These are phyloP conservation scores for Echeveria elegans DNA, from an alignment of 164 flowering plant species.

Conservation along the genomic window DNA sequence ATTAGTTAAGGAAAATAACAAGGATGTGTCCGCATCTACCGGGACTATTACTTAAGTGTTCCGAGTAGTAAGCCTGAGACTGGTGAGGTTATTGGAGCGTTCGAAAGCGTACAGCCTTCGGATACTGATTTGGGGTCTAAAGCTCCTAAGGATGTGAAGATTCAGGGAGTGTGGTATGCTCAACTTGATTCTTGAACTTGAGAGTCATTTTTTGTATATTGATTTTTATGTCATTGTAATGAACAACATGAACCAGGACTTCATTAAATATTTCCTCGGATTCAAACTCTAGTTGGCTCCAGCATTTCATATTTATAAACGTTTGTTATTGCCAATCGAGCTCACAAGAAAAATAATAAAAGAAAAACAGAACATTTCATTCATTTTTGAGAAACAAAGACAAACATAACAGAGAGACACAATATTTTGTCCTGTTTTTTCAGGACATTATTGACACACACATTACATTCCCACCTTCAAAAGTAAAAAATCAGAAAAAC, in stretches of 20 bases:
- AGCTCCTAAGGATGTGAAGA: slow-evolving; percentile 86
- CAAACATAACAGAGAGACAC: too few relatives aligned
- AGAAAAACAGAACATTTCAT: too few relatives aligned
- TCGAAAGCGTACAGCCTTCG: slow-evolving; percentile 90
- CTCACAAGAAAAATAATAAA: too few relatives aligned
- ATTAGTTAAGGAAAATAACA: slow-evolving; percentile 65
- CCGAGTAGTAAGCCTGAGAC: slow-evolving; percentile 59
- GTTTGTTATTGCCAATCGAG: too few relatives aligned
- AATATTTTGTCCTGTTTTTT: too few relatives aligned
- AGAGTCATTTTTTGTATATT: background rate
- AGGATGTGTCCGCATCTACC: slow-evolving; percentile 49
- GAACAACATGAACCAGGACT: background rate
- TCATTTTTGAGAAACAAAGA: too few relatives aligned
- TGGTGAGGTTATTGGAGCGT: slow-evolving; percentile 42
- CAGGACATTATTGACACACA: too few relatives aligned
- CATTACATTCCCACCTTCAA: too few relatives aligned
- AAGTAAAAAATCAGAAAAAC: too few relatives aligned
- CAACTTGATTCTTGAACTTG: slow-evolving; percentile 57
- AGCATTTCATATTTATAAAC: too few relatives aligned
- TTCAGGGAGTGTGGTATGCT: slow-evolving; percentile 92
- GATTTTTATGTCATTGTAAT: background rate
- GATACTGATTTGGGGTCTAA: slow-evolving; percentile 26
- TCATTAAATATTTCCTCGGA: too few relatives aligned
- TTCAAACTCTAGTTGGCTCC: too few relatives aligned
- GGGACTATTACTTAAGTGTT: slow-evolving; percentile 80